Conservation (phyloP, 768 basidiomycete genomes). For the Xerocomus spinulosus region DNA sequence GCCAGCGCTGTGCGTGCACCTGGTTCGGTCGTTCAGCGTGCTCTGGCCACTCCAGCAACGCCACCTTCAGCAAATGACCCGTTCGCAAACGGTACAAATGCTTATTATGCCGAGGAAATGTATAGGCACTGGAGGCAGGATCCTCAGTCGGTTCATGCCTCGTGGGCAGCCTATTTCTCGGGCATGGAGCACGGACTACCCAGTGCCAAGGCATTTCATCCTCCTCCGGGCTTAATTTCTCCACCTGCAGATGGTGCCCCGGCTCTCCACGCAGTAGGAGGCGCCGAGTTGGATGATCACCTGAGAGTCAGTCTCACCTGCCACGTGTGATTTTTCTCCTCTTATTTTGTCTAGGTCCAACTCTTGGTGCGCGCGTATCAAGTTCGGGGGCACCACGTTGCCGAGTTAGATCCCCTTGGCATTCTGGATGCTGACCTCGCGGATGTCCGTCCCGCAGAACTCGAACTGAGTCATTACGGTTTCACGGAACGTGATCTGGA, state of each 20-base stretch:
- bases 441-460: constrained; percentile 75
- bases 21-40: constrained; percentile 24
- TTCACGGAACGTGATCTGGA: constrained; percentile 93
- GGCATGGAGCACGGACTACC: constrained; percentile 86
- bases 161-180: constrained; percentile 92
- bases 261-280: constrained; percentile 60
- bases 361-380: constrained; percentile 97
- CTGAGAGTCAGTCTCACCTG: constrained; percentile 61
- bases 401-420: constrained; percentile 92
- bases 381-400: constrained; percentile 96
- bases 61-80: constrained; percentile 74
- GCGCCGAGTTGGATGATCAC: constrained; percentile 85
- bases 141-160: constrained; percentile 85
- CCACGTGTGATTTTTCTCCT: not conserved
- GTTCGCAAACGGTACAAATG: constrained; percentile 92
- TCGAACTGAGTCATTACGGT: constrained; percentile 91
- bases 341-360: constrained; percentile 65
- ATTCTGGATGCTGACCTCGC: constrained; percentile 88
- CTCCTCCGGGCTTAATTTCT: constrained; percentile 71
- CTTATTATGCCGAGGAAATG: constrained; percentile 97
- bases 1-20: constrained; percentile 15
- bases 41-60: constrained; percentile 45
- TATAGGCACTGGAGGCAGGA: constrained; percentile 89
- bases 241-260: constrained; percentile 77
- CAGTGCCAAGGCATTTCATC: constrained; percentile 76